These are phyloP conservation scores for Penicillium ucsense DNA, from an alignment of 495 filamentous ascomycete genomes.

Conservation along the genomic window DNA sequence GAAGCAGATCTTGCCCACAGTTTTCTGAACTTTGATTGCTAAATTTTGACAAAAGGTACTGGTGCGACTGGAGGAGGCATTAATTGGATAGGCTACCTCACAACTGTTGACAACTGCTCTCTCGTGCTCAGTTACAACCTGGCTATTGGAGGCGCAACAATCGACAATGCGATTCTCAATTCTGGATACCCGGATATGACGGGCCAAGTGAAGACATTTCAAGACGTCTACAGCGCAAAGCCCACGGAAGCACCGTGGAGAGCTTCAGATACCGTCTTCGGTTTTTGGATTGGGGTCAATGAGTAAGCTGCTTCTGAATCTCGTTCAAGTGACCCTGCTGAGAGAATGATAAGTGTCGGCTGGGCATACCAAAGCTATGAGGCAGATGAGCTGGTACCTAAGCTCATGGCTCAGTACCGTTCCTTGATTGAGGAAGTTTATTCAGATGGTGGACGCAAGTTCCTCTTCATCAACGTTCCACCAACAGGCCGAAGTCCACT, in stretches of 20 bases:
- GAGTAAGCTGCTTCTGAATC: conserved; percentile 31
- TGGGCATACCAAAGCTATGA: conserved; percentile 47
- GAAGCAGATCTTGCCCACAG: too few relatives aligned
- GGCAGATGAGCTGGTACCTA: conserved; percentile 32
- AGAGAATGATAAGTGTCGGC: conserved; percentile 36
- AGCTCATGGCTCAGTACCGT: conserved; percentile 51
- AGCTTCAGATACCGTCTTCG: conserved; percentile 50
- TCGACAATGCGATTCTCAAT: conserved; percentile 38
- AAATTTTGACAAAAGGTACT: conserved; percentile 21
- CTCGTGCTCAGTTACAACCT: conserved; percentile 47
- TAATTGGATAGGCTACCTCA: conserved; percentile 49
- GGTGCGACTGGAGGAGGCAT: conserved; percentile 41
- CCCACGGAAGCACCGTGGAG: conserved; percentile 48
- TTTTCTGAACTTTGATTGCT: background rate
- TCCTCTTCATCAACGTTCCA: conserved; percentile 67
- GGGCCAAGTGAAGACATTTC: conserved; percentile 22
- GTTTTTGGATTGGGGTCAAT: conserved; percentile 72
- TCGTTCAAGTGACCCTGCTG: background rate
- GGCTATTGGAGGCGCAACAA: conserved; percentile 47
- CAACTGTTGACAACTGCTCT: conserved; percentile 42
- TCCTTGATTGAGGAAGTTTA: conserved; percentile 49
- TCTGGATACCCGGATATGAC: conserved; percentile 18
- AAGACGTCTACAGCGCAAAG: conserved; percentile 16
- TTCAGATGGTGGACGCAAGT: conserved; percentile 57
- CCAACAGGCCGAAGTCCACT: conserved; percentile 57